phyloP scores from a whole-genome alignment of 495 filamentous ascomycete species.

The Xylaria palmicola region DNA sequence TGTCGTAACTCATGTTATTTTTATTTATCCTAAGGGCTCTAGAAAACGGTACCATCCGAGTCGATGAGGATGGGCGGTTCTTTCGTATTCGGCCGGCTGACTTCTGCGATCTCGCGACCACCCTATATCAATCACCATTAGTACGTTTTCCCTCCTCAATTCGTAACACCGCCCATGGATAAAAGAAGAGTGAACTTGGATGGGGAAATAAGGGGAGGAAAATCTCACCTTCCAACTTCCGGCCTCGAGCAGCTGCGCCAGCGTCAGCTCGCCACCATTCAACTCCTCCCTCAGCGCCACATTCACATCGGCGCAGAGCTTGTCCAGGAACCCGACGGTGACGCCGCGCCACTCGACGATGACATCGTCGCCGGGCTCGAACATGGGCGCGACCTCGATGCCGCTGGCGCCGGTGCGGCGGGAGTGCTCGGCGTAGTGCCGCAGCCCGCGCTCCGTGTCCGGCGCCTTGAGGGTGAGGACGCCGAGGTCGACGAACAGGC shows the following conservation, averaged over 20 bases:
- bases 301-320: conserved; percentile 72
- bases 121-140: conserved; percentile 58
- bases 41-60: conserved; percentile 95
- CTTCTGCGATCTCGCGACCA: conserved; percentile 92
- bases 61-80: conserved; percentile 95
- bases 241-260: conserved; percentile 82
- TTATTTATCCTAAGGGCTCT: conserved; percentile 18
- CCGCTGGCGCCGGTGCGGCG: conserved; percentile 71
- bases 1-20: not conserved
- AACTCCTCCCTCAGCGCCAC: conserved; percentile 48
- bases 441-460: conserved; percentile 65
- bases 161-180: not conserved
- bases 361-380: conserved; percentile 76
- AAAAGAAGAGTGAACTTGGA: not conserved
- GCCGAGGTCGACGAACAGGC: conserved; percentile 78
- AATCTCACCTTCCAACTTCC: conserved; percentile 93
- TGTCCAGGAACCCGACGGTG: conserved; percentile 81
- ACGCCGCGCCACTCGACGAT: conserved; percentile 85
- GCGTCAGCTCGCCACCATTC: conserved; percentile 56
- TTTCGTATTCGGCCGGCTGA: conserved; percentile 93
- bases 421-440: conserved; percentile 70
- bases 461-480: conserved; percentile 71
- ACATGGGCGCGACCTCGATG: conserved; percentile 70
- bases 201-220: not conserved
- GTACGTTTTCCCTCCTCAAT: conserved; percentile 6